phyloP scores from a whole-genome alignment of 192 early-diverging fungal genomes.

The Backusella luteola region DNA sequence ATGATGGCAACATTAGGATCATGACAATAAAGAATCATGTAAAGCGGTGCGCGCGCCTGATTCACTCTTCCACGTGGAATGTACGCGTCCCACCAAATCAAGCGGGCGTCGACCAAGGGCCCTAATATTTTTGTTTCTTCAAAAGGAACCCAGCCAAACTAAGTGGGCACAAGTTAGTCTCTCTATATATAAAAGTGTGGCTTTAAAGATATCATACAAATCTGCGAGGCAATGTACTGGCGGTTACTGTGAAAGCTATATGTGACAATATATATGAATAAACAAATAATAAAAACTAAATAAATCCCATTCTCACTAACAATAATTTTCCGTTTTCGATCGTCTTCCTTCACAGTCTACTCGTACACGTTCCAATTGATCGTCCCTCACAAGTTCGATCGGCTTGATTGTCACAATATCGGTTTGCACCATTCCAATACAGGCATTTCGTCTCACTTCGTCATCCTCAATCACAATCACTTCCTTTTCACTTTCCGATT shows the following conservation, averaged over 20 bases:
- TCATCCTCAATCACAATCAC: conserved; percentile 33
- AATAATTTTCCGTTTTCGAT: conserved; percentile 19
- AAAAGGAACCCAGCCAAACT: conserved; percentile 42
- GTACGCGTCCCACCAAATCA: conserved; percentile 38
- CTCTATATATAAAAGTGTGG: neutral
- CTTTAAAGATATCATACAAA: conserved; percentile 13
- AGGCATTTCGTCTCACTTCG: conserved; percentile 21
- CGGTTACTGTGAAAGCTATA: conserved; percentile 21
- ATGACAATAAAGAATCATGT: conserved; percentile 32
- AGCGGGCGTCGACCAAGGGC: conserved; percentile 19
- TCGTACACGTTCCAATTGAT: conserved; percentile 25
- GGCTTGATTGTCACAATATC: conserved; percentile 30
- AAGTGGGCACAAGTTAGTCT: neutral
- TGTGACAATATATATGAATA: neutral
- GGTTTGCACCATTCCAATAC: conserved; percentile 36
- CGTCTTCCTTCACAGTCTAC: conserved; percentile 24
- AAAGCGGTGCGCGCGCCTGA: conserved; percentile 24
- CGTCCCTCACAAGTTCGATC: conserved; percentile 24
- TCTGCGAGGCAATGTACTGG: conserved; percentile 2
- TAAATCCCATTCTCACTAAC: conserved; percentile 3
- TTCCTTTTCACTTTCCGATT: conserved; percentile 8
- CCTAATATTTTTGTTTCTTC: conserved; percentile 32
- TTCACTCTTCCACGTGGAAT: conserved; percentile 33
- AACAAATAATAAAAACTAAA: neutral
- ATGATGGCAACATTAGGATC: conserved; percentile 5